These are phyloP conservation scores for Croton setiger DNA, from an alignment of 441 rosid species.

Conservation along the genomic window DNA sequence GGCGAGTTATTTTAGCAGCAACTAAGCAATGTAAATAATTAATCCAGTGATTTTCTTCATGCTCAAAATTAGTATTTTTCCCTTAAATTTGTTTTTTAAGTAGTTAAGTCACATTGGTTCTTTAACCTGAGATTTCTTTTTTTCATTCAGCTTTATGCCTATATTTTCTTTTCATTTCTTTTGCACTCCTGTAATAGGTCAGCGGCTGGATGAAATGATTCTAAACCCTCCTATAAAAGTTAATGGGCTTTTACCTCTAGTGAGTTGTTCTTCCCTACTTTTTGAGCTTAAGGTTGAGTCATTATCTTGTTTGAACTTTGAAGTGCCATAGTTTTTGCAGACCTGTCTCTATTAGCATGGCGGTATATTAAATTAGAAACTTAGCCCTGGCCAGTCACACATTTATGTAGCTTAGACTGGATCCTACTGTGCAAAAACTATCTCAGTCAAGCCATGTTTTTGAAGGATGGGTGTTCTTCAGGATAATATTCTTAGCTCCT, in stretches of 20 bases:
- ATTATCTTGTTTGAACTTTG: conserved; percentile 6
- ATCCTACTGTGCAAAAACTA: background rate
- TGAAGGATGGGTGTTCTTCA: background rate
- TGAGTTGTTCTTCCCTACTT: conserved; percentile 36
- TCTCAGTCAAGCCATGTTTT: background rate
- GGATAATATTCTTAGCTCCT: background rate
- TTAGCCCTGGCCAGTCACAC: background rate
- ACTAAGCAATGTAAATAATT: conserved; percentile 62
- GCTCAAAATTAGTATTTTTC: background rate
- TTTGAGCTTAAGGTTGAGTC: background rate
- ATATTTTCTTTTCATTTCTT: background rate
- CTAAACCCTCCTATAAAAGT: conserved; percentile 62
- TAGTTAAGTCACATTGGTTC: background rate
- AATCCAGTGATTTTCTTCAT: background rate
- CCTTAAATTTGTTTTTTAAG: conserved; percentile 5
- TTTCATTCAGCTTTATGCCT: conserved; percentile 14
- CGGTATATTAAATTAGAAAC: background rate
- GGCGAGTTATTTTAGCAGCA: conserved; percentile 75
- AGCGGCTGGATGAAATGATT: conserved; percentile 76
- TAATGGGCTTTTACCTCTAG: conserved; percentile 46
- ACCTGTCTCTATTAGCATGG: background rate
- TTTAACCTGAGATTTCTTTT: background rate
- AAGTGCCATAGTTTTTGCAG: too few species aligned
- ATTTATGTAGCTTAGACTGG: background rate
- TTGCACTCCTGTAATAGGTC: conserved; percentile 40